phyloP scores from a whole-genome alignment of 345 rosid species.

The Gossypium ekmanianum region DNA sequence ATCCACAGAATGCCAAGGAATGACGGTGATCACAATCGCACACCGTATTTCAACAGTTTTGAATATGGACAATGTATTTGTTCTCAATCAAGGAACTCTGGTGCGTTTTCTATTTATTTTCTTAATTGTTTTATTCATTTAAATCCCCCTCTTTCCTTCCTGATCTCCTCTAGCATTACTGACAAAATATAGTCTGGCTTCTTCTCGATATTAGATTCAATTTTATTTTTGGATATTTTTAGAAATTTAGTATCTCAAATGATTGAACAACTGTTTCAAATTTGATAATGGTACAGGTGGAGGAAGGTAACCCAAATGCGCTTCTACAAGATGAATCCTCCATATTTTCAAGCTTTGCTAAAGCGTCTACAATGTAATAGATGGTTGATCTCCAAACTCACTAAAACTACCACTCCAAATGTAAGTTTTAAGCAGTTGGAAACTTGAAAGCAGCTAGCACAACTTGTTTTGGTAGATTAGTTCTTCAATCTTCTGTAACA shows the following conservation, averaged over 20 bases:
- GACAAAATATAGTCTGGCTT: not conserved
- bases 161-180: no score
- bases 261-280: not conserved
- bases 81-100: slow-evolving; percentile 69
- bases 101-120: slow-evolving; percentile 20
- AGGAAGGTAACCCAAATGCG: slow-evolving; percentile 64
- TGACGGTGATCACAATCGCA: slow-evolving; percentile 84
- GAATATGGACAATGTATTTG: slow-evolving; percentile 61
- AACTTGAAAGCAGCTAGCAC: not conserved
- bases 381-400: not conserved
- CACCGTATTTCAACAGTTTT: slow-evolving; percentile 85
- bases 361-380: slow-evolving; percentile 58
- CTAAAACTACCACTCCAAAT: not conserved
- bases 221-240: no score
- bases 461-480: no score
- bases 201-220: not conserved
- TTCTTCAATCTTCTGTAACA: no score
- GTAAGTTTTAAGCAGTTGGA: not conserved
- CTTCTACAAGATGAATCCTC: slow-evolving; percentile 57
- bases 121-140: not conserved
- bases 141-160: not conserved
- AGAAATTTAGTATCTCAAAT: not conserved
- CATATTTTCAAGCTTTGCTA: slow-evolving; percentile 65
- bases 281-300: slow-evolving; percentile 39
- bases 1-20: slow-evolving; percentile 62